Percentiles rank a stretch among this genome's conserved stretches.
phyloP scores from a whole-genome alignment of 2,329 filamentous ascomycete genomes.

The Beauveria bassiana region DNA sequence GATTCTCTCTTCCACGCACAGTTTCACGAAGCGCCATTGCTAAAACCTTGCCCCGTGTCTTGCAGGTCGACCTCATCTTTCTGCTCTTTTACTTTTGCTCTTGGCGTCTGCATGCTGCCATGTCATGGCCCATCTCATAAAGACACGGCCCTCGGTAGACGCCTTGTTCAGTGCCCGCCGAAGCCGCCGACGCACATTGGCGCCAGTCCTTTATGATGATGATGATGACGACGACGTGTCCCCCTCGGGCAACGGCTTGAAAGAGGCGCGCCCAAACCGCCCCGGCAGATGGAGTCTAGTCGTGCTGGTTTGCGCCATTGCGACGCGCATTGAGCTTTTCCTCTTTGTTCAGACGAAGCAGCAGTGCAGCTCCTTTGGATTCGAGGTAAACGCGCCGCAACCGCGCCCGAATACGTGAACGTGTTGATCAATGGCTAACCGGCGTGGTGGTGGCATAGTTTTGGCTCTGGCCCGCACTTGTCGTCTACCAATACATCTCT shows the following conservation, averaged over 20 bases:
- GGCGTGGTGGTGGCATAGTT: background rate
- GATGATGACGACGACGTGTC: background rate
- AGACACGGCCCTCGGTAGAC: background rate
- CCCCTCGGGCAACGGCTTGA: background rate
- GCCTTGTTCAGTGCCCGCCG: background rate
- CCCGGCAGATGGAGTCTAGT: constrained; percentile 40
- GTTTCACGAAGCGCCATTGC: background rate
- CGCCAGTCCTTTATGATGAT: background rate
- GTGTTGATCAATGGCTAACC: too few relatives aligned
- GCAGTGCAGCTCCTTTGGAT: constrained; percentile 42
- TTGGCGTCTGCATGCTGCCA: background rate
- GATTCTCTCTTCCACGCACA: constrained; percentile 5
- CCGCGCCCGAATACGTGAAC: background rate
- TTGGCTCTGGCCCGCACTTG: background rate
- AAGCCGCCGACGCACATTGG: background rate
- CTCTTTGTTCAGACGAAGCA: constrained; percentile 37
- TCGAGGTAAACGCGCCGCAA: constrained; percentile 32
- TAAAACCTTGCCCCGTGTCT: constrained; percentile 1
- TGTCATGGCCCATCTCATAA: background rate
- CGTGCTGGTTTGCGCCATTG: constrained; percentile 34
- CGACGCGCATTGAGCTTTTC: constrained; percentile 41
- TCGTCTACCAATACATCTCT: constrained; percentile 38
- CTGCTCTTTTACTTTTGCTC: constrained; percentile 16
- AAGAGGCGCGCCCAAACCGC: constrained; percentile 28
- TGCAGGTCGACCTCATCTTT: constrained; percentile 41